These are phyloP conservation scores for Microbotryum saponariae DNA, from an alignment of 1,284 basidiomycete species.

Conservation along the genomic window DNA sequence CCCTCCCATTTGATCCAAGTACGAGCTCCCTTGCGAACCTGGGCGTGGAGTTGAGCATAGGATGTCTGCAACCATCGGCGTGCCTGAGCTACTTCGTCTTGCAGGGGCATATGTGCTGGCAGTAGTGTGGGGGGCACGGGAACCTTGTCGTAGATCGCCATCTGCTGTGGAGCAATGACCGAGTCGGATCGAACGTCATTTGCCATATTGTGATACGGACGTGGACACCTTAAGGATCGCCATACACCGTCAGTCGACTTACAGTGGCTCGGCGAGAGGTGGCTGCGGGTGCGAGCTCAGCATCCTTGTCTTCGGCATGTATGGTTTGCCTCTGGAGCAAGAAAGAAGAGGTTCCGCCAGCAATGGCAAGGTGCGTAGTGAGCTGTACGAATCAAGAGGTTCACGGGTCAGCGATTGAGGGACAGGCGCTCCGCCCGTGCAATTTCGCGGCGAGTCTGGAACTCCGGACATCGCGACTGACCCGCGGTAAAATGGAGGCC, in stretches of 20 bases:
- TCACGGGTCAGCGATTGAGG: too few relatives aligned
- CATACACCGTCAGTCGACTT: too few relatives aligned
- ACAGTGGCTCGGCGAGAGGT: background rate
- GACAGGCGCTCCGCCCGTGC: too few relatives aligned
- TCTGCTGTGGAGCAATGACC: constrained; percentile 45
- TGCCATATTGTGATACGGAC: background rate
- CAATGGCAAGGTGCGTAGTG: too few relatives aligned
- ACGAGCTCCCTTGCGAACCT: constrained; percentile 61
- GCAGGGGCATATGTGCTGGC: constrained; percentile 62
- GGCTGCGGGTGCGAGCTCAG: background rate
- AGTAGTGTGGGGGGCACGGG: constrained; percentile 55
- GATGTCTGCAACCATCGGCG: constrained; percentile 53
- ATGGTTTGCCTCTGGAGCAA: too few relatives aligned
- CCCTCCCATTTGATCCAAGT: constrained; percentile 75
- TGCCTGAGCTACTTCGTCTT: constrained; percentile 61
- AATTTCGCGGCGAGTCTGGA: too few relatives aligned
- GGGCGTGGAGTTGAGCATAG: constrained; percentile 52
- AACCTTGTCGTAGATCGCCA: constrained; percentile 58
- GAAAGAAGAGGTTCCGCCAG: too few relatives aligned
- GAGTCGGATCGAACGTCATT: background rate
- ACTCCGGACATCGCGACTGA: too few relatives aligned
- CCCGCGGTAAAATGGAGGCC: too few relatives aligned
- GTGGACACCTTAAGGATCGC: background rate
- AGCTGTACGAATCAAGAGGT: too few relatives aligned
- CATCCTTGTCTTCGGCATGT: background rate